Evolutionary conservation across 768 basidiomycete genomes (phyloP), one percentile per base, ranked within the genome.

Genomic region (Dacryopinax primogenitus): DNA sequence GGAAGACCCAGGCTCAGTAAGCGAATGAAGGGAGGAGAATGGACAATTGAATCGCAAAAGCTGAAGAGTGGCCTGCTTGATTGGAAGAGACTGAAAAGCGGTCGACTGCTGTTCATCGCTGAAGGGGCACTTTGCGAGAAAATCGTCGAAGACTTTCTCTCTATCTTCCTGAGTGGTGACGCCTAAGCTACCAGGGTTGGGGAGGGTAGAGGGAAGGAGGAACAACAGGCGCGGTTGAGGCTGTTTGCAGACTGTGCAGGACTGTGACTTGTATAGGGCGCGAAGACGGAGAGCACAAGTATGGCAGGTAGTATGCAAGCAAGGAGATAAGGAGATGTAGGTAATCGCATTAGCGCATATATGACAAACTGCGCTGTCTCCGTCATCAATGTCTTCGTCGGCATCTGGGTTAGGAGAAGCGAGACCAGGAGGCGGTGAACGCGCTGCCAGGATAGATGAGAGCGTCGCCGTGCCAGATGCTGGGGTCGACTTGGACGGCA

Each of bases 241-340:
- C 71, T 86, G 85, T 90, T 98, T 98, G 81, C 95, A 99, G 74
- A 96, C 96, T 0, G 95, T 91, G 72, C 95, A 98, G 15, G 93
- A 90, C 41, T 76, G 78, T 74, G 90, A 94, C 79, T 97, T 97
- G 80, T 96, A 99, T 58, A 98, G 77, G 2, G 92, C 92, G 37
- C 95, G 77, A 32, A 98, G 75, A 6, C 95, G 83, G 62, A 97
- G 76, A 0, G 90, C 86, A 72, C 95, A 99, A 66, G 94, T 86
- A 75, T 96, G 93, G 78, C 95, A 98, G 1, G 92, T 97, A 63
- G 90, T 80, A 72, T 99, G 95, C 73, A 92, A 91, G 76, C 95
- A 99, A 64, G 87, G 83, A 18, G 93, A 87, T 33, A 96, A 76
- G 4, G 90, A 83, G 74, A 86, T 92, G 72, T 91, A 95, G 72